These are phyloP conservation scores for Cantharellus anzutake DNA, from an alignment of 768 basidiomycete genomes.

Conservation along the genomic window DNA sequence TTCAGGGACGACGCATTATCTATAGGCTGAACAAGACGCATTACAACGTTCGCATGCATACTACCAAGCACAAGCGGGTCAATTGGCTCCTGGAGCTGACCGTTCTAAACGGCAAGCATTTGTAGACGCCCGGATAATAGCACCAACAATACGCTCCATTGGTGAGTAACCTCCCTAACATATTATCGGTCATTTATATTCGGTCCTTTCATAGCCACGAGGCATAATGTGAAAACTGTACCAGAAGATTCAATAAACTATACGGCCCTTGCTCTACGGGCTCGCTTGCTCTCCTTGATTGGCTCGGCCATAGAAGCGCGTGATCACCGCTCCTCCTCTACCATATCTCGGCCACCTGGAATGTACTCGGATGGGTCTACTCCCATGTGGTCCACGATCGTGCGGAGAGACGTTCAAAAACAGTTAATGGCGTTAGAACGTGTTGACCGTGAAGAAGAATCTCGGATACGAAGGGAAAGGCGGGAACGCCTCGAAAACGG, in stretches of 20 bases:
- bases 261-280: conserved; percentile 58
- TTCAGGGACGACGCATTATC: background rate
- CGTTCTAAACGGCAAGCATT: conserved; percentile 60
- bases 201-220: conserved; percentile 20
- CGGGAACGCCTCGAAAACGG: conserved; percentile 52
- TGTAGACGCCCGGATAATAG: conserved; percentile 48
- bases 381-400: conserved; percentile 68
- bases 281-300: conserved; percentile 51
- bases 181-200: background rate
- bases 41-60: background rate
- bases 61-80: background rate
- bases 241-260: conserved; percentile 61
- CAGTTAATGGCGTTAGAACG: conserved; percentile 59
- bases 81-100: conserved; percentile 36
- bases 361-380: conserved; percentile 28
- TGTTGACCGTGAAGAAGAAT: conserved; percentile 71
- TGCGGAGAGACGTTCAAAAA: conserved; percentile 65
- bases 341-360: conserved; percentile 48
- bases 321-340: conserved; percentile 48
- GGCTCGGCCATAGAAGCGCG: conserved; percentile 48
- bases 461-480: conserved; percentile 48
- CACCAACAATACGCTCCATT: conserved; percentile 46
- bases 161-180: conserved; percentile 5
- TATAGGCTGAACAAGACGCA: conserved; percentile 65
- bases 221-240: conserved; percentile 47